Evolutionary conservation across 176 grass and related monocot species (phyloP).

Genomic region (Raddia guianensis): DNA sequence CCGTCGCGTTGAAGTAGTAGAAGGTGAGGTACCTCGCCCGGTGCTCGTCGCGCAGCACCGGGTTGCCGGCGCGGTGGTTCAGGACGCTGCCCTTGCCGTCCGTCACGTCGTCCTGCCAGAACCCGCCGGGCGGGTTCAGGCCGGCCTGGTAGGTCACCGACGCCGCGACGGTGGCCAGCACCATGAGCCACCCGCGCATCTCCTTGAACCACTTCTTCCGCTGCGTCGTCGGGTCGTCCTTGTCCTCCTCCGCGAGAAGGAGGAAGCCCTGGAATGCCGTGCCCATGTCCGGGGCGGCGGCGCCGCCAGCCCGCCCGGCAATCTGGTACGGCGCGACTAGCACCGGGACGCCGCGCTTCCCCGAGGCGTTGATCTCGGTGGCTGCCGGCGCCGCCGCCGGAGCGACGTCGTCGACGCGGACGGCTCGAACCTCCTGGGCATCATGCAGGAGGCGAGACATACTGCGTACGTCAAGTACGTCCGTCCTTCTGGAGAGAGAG

Average conservation of each 20-base stretch:
- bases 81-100: rapidly evolving
- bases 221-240: background rate
- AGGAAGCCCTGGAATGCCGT: slow-evolving; percentile 7
- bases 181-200: slow-evolving; percentile 60
- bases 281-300: background rate
- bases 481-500: no score
- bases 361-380: background rate
- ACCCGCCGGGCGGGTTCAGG: slow-evolving; percentile 49
- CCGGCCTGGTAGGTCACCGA: slow-evolving; percentile 46
- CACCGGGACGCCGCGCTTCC: slow-evolving; percentile 28
- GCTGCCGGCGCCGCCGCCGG: background rate
- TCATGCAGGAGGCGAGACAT: slow-evolving; percentile 6
- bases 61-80: background rate
- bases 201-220: slow-evolving; percentile 45
- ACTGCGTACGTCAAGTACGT: no score
- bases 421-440: background rate
- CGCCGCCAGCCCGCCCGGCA: background rate
- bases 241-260: background rate
- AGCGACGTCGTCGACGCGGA: background rate
- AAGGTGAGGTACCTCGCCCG: slow-evolving; percentile 5
- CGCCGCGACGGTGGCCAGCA: slow-evolving; percentile 44
- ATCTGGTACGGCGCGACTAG: background rate
- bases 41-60: slow-evolving; percentile 7
- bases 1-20: slow-evolving; percentile 9
- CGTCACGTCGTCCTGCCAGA: slow-evolving; percentile 39